phyloP scores from a whole-genome alignment of 495 filamentous ascomycete genomes.

The Aspergillus affinis region DNA sequence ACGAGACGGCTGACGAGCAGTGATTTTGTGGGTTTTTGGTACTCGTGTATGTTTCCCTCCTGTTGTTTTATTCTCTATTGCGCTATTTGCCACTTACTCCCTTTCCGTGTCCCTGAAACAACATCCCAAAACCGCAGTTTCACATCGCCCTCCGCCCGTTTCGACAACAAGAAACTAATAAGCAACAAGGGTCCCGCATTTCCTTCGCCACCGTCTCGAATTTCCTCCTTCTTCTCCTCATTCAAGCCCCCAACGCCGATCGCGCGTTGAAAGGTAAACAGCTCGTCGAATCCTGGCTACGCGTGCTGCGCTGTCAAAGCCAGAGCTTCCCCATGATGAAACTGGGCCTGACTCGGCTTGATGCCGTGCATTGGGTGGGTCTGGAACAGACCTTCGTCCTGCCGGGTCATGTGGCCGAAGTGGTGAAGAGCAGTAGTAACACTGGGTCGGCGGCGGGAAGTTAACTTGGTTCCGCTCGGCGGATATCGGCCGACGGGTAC shows the following conservation, averaged over 20 bases:
- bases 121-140: no score
- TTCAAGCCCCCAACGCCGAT: conserved; percentile 34
- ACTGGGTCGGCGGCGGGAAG: neutral
- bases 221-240: conserved; percentile 34
- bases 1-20: conserved; percentile 28
- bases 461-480: neutral
- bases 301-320: conserved; percentile 31
- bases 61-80: neutral
- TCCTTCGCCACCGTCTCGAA: conserved; percentile 40
- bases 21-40: conserved; percentile 38
- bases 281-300: conserved; percentile 35
- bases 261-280: conserved; percentile 31
- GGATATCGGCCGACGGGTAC: neutral
- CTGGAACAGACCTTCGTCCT: conserved; percentile 28
- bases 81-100: neutral
- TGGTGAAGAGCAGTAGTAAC: neutral
- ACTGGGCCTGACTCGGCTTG: conserved; percentile 32
- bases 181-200: conserved; percentile 29
- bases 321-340: conserved; percentile 33
- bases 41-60: conserved; percentile 31
- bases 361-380: conserved; percentile 31
- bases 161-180: neutral
- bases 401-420: conserved; percentile 30
- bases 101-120: neutral
- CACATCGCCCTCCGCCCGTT: neutral